Base-by-base conservation (phyloP, 176 grass and related monocot species). In the Eremochloa ophiuroides region DNA sequence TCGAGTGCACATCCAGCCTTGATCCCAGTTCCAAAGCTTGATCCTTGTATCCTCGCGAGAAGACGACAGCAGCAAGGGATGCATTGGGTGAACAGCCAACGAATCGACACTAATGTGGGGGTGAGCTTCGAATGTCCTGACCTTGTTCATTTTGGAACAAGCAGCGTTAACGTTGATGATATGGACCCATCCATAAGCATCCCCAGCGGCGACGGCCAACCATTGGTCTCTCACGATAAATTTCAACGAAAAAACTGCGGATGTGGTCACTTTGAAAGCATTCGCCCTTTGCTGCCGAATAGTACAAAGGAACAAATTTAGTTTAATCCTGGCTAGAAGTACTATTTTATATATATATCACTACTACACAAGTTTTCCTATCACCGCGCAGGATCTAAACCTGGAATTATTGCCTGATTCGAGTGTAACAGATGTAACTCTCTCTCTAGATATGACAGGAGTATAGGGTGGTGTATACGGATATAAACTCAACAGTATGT, bases 11-110 rank as follows among this genome's bases (percentile, higher is more conserved):
- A 79, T 72, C 86, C 86, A 92, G 48, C 68, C 55, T 40, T 86
- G 88, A 38, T 92, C 86, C 90, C 86, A 92, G 73, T 92, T 79
- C 90, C 90, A 92, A 64, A 92, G 79, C 39, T 88, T 92, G 65
- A 92, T 89, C 86, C 80, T 31, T 60, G 51, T 80, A 65, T 88
- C 90, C 25, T 77, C 1, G 4, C 2, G 53, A 79, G 90, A 89
- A 12, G 90, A 80, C 33, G 90, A 92, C 22, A 92, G 74, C 64
- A 92, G 59, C 46, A 86, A 89, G 38, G 90, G 90, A 6, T 83
- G 55, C 7, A 62, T 92, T 59, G 86, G 86, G 56, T 92, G 90
- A 46, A 92, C 86, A 28, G 79, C 90, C 30, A 92, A 71, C 82
- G 73, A 86, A 30, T 71, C 2, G 15, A 73, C 62, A 23, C 62